Evolutionary conservation across 2,329 filamentous ascomycete genomes (phyloP).

Genomic region (Fusarium floridanum): DNA sequence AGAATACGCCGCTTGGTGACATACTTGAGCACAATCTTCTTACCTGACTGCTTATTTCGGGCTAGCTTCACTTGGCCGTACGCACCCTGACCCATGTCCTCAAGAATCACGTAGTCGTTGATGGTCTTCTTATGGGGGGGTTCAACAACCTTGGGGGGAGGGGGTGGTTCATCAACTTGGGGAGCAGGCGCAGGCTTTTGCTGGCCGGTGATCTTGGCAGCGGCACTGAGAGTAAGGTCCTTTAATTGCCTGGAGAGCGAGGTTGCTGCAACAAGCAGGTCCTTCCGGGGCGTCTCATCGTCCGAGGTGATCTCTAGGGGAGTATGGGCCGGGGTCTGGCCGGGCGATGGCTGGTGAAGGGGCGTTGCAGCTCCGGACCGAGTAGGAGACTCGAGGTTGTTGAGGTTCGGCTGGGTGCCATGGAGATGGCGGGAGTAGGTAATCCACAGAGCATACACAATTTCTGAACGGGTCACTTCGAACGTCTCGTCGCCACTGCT

Average conservation of each 20-base stretch:
- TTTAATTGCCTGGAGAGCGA: constrained; percentile 69
- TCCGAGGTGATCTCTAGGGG: constrained; percentile 70
- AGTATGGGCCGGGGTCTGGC: constrained; percentile 72
- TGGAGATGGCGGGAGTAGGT: constrained; percentile 96
- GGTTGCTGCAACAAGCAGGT: constrained; percentile 58
- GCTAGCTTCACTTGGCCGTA: constrained; percentile 98
- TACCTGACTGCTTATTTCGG: constrained; percentile 82
- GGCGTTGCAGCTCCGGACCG: constrained; percentile 77
- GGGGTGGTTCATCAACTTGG: constrained; percentile 50
- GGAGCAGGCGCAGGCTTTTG: constrained; percentile 47
- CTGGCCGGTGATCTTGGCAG: constrained; percentile 64
- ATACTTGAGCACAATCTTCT: constrained; percentile 95
- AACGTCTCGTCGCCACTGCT: constrained; percentile 58
- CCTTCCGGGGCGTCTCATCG: constrained; percentile 59
- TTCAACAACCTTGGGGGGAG: constrained; percentile 53
- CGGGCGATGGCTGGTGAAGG: constrained; percentile 82
- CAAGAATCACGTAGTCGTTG: constrained; percentile 89
- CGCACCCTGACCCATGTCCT: constrained; percentile 98
- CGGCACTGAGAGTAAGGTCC: constrained; percentile 67
- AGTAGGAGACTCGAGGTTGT: constrained; percentile 72
- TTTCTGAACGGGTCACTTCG: constrained; percentile 72
- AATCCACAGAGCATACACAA: constrained; percentile 96
- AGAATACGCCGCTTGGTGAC: constrained; percentile 97
- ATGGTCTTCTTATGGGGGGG: constrained; percentile 81
- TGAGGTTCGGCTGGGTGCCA: constrained; percentile 71